A percentile compares a stretch with the other conserved stretches of the same genome.
Conservation (phyloP, 352 stramenopile genomes). For the Globisporangium megalacanthum region DNA sequence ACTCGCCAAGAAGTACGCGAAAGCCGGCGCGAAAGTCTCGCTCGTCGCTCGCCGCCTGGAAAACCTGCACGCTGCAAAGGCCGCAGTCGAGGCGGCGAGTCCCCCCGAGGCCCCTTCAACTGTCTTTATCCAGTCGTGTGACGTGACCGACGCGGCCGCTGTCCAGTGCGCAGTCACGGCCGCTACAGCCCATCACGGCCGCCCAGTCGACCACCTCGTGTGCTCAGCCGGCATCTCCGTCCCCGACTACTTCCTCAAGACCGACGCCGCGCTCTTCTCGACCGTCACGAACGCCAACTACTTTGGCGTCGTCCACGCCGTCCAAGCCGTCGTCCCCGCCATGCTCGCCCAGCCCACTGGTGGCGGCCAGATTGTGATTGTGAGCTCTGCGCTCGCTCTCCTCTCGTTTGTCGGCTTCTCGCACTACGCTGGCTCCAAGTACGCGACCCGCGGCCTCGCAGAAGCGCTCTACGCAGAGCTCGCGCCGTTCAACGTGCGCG, state of each 20-base stretch:
- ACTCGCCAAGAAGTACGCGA: constrained; percentile 64
- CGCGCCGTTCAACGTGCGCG: constrained; percentile 55
- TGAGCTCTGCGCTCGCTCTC: constrained; percentile 63
- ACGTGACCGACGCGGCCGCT: constrained; percentile 58
- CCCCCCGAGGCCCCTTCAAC: constrained; percentile 23
- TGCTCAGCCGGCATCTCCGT: constrained; percentile 56
- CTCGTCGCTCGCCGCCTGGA: constrained; percentile 55
- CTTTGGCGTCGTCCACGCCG: constrained; percentile 71
- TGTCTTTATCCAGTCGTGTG: constrained; percentile 70
- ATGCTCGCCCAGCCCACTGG: constrained; percentile 66
- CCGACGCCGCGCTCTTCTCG: constrained; percentile 61
- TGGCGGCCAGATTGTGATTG: constrained; percentile 60
- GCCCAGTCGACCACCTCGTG: constrained; percentile 63
- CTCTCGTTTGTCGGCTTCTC: constrained; percentile 81
- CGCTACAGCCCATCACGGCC: constrained; percentile 62
- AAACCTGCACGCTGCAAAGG: constrained; percentile 60
- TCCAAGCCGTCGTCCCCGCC: constrained; percentile 73
- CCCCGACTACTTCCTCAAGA: constrained; percentile 73
- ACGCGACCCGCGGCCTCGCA: constrained; percentile 69
- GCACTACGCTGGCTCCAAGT: constrained; percentile 80
- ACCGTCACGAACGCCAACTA: constrained; percentile 87
- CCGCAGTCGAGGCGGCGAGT: constrained; percentile 46
- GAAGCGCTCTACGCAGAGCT: constrained; percentile 79
- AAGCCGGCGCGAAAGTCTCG: constrained; percentile 61
- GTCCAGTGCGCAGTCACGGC: constrained; percentile 57